Evolutionary conservation across 352 stramenopile species (phyloP).

Genomic region (Phytopythium ostracodes): DNA sequence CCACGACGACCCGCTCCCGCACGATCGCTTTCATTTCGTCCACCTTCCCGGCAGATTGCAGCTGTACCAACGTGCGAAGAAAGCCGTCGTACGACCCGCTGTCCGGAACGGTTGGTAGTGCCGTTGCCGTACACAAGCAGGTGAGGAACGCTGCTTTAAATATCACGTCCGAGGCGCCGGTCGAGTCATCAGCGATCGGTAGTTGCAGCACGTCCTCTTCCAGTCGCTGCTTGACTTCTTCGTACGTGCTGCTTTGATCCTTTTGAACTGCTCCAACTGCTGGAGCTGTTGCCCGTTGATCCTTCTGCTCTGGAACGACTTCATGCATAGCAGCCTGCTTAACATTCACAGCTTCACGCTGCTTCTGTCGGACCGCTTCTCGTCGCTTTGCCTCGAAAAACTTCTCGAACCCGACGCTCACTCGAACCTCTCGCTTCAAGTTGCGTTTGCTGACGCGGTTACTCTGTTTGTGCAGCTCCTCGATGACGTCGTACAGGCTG

Average conservation of each 20-base stretch:
- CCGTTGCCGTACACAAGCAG: conserved; percentile 3
- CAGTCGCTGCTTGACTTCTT: conserved; percentile 21
- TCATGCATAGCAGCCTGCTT: conserved; percentile 3
- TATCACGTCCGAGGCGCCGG: conserved; percentile 26
- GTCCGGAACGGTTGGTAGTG: neutral
- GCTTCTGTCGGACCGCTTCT: neutral
- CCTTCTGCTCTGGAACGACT: neutral
- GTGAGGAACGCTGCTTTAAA: conserved; percentile 59
- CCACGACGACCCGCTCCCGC: conserved; percentile 14
- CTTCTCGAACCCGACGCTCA: conserved; percentile 38
- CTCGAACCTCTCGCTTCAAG: conserved; percentile 33
- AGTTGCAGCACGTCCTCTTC: conserved; percentile 45
- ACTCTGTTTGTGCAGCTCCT: conserved; percentile 39
- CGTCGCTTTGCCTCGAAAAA: conserved; percentile 12
- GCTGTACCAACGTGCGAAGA: conserved; percentile 17
- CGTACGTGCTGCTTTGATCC: neutral
- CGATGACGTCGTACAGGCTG: conserved; percentile 50
- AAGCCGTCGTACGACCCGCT: conserved; percentile 20
- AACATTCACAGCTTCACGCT: neutral
- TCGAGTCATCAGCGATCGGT: conserved; percentile 19
- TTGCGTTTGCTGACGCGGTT: conserved; percentile 34
- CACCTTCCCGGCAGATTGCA: conserved; percentile 17
- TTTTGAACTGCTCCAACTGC: neutral
- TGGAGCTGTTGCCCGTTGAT: neutral
- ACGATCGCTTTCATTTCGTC: conserved; percentile 23